Evolutionary conservation across 2,329 filamentous ascomycete genomes (phyloP).

Genomic region (Neopestalotiopsis sp.): DNA sequence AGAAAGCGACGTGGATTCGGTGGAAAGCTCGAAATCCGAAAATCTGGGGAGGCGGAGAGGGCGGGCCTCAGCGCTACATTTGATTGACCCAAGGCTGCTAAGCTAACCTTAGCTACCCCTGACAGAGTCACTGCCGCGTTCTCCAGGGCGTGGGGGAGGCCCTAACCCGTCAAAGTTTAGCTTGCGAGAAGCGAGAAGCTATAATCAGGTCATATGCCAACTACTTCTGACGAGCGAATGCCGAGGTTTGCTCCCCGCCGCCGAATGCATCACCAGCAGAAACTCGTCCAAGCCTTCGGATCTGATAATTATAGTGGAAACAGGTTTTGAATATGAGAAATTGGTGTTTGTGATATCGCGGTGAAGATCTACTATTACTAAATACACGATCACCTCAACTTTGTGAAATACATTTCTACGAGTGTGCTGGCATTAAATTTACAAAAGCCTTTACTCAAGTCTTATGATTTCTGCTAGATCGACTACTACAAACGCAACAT

Average conservation of each 20-base stretch:
- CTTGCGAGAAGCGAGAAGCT: background rate
- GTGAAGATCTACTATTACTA: background rate
- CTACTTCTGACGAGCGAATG: background rate
- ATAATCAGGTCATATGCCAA: background rate
- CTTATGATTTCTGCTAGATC: background rate
- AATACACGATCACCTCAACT: background rate
- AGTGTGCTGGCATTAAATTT: too few species aligned
- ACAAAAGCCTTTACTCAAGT: background rate
- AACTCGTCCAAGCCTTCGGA: background rate
- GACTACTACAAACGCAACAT: background rate
- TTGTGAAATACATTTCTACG: background rate
- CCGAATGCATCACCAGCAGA: background rate
- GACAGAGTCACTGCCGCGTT: background rate
- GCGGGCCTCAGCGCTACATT: background rate
- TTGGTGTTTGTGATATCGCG: background rate
- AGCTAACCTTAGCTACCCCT: background rate
- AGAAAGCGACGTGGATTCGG: background rate
- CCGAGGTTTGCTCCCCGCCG: constrained; percentile 2
- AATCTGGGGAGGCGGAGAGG: background rate
- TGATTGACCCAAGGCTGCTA: background rate
- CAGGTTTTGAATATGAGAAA: background rate
- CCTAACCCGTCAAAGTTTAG: background rate
- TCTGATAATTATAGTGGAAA: background rate
- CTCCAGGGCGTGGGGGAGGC: background rate
- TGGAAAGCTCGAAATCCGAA: constrained; percentile 1